Percentiles rank a stretch among this genome's conserved stretches.
phyloP scores from a whole-genome alignment of 2,329 filamentous ascomycete species.

The Colletotrichum limetticola region DNA sequence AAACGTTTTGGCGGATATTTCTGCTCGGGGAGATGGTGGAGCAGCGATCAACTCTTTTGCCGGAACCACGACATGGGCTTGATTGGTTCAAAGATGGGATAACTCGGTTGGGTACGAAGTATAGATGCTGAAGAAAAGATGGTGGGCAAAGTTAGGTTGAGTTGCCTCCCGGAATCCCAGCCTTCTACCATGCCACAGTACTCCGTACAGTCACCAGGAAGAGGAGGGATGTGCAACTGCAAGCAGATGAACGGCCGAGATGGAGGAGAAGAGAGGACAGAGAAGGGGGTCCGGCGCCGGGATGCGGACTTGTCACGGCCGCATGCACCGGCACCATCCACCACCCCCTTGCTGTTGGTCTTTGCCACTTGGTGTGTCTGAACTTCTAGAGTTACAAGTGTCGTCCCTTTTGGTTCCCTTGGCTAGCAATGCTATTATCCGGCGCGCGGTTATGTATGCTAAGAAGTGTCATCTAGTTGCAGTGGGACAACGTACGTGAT shows the following conservation, averaged over 20 bases:
- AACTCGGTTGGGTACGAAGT: conserved; percentile 1
- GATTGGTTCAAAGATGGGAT: not conserved
- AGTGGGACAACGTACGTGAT: not conserved
- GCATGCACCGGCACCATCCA: not conserved
- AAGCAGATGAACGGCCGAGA: not conserved
- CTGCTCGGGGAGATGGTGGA: conserved; percentile 17
- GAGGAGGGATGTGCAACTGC: not conserved
- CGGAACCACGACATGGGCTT: not conserved
- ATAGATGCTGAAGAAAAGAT: not conserved
- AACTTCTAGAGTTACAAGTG: not conserved
- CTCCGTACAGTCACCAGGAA: not conserved
- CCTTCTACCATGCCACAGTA: not conserved
- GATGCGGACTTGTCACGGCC: conserved; percentile 2
- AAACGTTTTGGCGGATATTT: conserved; percentile 10
- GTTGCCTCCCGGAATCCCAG: not conserved
- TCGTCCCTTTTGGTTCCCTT: not conserved
- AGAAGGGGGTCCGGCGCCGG: not conserved
- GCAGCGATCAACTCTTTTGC: conserved; percentile 7
- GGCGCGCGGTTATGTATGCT: not conserved
- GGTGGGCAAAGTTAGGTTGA: not conserved
- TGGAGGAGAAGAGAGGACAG: not conserved
- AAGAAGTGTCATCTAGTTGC: not conserved
- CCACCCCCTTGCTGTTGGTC: not conserved
- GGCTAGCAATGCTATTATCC: not conserved
- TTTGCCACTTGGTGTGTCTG: not conserved